Evolutionary conservation across 768 basidiomycete species (phyloP).

Genomic region (Mycena indigotica): DNA sequence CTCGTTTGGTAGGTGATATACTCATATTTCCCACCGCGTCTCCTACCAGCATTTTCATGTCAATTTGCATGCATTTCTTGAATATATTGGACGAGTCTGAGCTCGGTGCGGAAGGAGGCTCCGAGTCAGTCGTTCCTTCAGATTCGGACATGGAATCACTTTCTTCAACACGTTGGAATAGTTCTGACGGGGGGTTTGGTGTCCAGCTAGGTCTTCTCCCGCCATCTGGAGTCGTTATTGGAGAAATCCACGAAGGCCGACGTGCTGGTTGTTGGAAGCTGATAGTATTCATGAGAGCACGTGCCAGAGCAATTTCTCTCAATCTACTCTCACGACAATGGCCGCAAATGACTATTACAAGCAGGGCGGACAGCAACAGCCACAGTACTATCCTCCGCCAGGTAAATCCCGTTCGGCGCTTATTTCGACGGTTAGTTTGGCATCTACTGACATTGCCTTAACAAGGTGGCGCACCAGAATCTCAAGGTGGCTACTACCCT

Average conservation of each 20-base stretch:
- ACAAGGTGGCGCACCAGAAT: conserved; percentile 16
- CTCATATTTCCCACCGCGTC: conserved; percentile 84
- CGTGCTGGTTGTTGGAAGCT: not conserved
- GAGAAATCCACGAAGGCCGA: not conserved
- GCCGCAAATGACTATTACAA: conserved; percentile 77
- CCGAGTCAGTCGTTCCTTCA: not conserved
- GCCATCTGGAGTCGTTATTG: no score
- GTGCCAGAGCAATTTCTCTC: conserved; percentile 2
- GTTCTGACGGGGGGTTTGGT: not conserved
- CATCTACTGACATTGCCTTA: conserved; percentile 1
- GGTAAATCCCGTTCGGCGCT: conserved; percentile 35
- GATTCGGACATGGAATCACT: conserved; percentile 9
- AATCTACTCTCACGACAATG: conserved; percentile 41
- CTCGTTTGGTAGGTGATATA: conserved; percentile 22
- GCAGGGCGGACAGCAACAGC: conserved; percentile 51
- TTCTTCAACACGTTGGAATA: conserved; percentile 5
- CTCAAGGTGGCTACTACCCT: conserved; percentile 70
- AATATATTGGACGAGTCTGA: conserved; percentile 36
- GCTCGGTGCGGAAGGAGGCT: not conserved
- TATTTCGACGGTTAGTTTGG: not conserved
- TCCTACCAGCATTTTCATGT: conserved; percentile 78
- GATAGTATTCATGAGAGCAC: conserved; percentile 15
- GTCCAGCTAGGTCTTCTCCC: conserved; percentile 20
- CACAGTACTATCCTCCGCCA: conserved; percentile 57
- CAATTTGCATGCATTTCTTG: conserved; percentile 70